Conservation (phyloP, 768 basidiomycete species). For the Amanita brunnescens region DNA sequence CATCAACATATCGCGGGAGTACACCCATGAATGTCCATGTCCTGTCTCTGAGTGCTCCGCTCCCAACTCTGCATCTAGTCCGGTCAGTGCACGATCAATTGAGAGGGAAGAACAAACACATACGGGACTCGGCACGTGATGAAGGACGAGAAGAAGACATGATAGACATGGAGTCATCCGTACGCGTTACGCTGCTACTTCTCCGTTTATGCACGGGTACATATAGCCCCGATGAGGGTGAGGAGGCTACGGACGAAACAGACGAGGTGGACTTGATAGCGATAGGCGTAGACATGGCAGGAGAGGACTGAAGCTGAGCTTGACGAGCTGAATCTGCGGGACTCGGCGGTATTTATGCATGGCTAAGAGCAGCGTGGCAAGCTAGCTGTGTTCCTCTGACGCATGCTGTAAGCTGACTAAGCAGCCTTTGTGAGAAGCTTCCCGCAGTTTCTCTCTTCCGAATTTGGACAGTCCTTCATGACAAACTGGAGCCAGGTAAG, state of each 20-base stretch:
- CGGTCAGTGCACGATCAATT: too few species aligned
- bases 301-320: not conserved
- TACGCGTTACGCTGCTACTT: constrained; percentile 4
- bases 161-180: not conserved
- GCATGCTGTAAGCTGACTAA: not conserved
- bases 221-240: constrained; percentile 23
- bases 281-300: not conserved
- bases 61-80: constrained; percentile 7
- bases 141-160: constrained; percentile 13
- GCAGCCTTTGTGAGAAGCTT: not conserved
- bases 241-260: constrained; percentile 6
- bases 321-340: too few species aligned
- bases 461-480: not conserved
- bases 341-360: not conserved
- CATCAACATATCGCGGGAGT: constrained; percentile 18
- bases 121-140: constrained; percentile 14
- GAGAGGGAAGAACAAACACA: constrained; percentile 3
- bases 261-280: not conserved
- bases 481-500: not conserved
- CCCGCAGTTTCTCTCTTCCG: not conserved
- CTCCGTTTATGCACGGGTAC: constrained; percentile 34
- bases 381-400: not conserved
- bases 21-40: constrained; percentile 13
- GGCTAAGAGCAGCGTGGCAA: not conserved
- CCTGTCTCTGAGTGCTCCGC: not conserved